phyloP scores from a whole-genome alignment of 2,329 filamentous ascomycete genomes.

The Ampelomyces quisqualis region DNA sequence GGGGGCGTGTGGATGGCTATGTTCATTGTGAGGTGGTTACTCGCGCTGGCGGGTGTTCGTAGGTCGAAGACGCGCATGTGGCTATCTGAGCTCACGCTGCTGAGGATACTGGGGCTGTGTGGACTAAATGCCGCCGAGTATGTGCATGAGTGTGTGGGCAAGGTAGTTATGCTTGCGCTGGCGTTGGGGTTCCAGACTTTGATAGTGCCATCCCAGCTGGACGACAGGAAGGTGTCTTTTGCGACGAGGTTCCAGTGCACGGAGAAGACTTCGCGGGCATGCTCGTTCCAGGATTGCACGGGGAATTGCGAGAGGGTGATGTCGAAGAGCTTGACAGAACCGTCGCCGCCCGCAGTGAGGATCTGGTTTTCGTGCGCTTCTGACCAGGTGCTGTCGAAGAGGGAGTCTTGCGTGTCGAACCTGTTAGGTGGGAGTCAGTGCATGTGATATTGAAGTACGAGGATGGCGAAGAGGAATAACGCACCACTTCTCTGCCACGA shows the following conservation, averaged over 20 bases:
- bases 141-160: slow-evolving; percentile 90
- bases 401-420: slow-evolving; percentile 95
- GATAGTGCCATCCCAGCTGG: slow-evolving; percentile 93
- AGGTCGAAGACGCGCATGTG: slow-evolving; percentile 90
- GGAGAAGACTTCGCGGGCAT: slow-evolving; percentile 88
- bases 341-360: slow-evolving; percentile 85
- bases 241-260: slow-evolving; percentile 89
- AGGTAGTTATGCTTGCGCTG: slow-evolving; percentile 72
- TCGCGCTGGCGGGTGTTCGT: slow-evolving; percentile 78
- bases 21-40: slow-evolving; percentile 80
- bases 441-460: slow-evolving; percentile 9
- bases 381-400: slow-evolving; percentile 94
- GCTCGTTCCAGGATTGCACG: slow-evolving; percentile 88
- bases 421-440: slow-evolving; percentile 48
- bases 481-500: slow-evolving; percentile 79
- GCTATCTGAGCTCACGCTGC: slow-evolving; percentile 84
- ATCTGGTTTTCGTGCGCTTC: slow-evolving; percentile 96
- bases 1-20: slow-evolving; percentile 78
- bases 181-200: slow-evolving; percentile 92
- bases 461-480: neutral
- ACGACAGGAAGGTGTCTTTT: slow-evolving; percentile 87
- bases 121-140: slow-evolving; percentile 92
- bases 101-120: slow-evolving; percentile 80
- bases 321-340: slow-evolving; percentile 93
- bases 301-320: slow-evolving; percentile 78